Percentiles rank a stretch among this genome's conserved stretches.
Conservation (phyloP, 768 basidiomycete genomes). For the Tricholoma hemisulphureum region DNA sequence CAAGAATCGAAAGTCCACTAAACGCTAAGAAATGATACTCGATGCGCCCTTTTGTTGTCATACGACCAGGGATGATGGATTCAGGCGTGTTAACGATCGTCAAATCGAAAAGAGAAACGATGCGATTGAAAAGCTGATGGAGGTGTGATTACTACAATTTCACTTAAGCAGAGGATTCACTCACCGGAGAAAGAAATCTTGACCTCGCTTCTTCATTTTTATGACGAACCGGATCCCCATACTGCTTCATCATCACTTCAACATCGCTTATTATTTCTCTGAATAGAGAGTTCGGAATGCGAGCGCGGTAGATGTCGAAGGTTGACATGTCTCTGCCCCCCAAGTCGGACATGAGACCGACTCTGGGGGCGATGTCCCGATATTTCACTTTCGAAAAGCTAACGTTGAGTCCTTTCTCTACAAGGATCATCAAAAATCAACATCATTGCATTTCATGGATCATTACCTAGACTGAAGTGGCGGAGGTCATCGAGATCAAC, state of each 20-base stretch:
- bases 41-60: conserved; percentile 11
- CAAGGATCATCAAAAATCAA: no score
- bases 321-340: not conserved
- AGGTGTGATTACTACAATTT: not conserved
- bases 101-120: conserved; percentile 13
- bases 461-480: no score
- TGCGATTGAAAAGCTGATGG: conserved; percentile 20
- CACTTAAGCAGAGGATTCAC: not conserved
- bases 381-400: not conserved
- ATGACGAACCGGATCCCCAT: not conserved
- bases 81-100: conserved; percentile 18
- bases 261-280: not conserved
- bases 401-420: no score
- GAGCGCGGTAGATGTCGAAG: not conserved
- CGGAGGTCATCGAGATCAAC: no score
- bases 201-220: not conserved
- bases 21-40: conserved; percentile 8
- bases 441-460: no score
- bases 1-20: conserved; percentile 11
- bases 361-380: not conserved
- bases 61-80: conserved; percentile 11
- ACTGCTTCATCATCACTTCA: not conserved
- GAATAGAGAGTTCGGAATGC: not conserved
- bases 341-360: not conserved
- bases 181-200: not conserved